Conservation (phyloP, 257 asterid species). For the Solanum bukasovii region DNA sequence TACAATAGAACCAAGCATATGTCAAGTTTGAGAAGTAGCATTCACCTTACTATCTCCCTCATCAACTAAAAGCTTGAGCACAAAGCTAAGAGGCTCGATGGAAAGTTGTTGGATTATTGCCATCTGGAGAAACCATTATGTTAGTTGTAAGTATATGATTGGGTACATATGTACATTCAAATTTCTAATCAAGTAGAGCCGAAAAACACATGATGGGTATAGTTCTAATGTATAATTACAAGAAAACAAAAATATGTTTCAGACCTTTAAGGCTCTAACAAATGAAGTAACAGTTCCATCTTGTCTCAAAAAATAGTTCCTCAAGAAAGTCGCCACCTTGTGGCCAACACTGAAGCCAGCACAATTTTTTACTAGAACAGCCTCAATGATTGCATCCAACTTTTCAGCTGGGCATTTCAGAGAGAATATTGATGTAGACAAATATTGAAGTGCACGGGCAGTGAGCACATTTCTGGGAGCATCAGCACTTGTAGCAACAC, state of each 20-base stretch:
- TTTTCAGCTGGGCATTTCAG: constrained; percentile 73
- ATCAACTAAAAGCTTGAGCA: constrained; percentile 21
- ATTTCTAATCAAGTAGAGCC: background rate
- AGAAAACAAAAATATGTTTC: background rate
- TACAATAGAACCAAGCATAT: background rate
- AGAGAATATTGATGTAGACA: constrained; percentile 47
- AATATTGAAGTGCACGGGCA: constrained; percentile 43
- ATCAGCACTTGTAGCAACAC: constrained; percentile 77
- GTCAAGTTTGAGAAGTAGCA: background rate
- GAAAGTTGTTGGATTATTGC: constrained; percentile 57
- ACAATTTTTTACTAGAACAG: constrained; percentile 52
- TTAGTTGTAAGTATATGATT: background rate
- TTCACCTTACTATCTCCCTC: constrained; percentile 45
- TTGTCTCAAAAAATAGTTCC: constrained; percentile 70
- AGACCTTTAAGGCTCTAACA: constrained; percentile 74
- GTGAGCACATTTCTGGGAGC: constrained; percentile 48
- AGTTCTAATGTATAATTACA: background rate
- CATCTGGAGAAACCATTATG: constrained; percentile 39
- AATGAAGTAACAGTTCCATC: constrained; percentile 90
- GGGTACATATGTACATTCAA: background rate
- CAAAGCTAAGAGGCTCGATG: constrained; percentile 42
- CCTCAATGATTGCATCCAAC: constrained; percentile 72
- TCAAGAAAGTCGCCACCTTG: constrained; percentile 54
- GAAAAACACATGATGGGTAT: constrained; percentile 8
- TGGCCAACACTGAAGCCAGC: constrained; percentile 60